Evolutionary conservation across 495 filamentous ascomycete species (phyloP).

Genomic region (Tirmania nivea): DNA sequence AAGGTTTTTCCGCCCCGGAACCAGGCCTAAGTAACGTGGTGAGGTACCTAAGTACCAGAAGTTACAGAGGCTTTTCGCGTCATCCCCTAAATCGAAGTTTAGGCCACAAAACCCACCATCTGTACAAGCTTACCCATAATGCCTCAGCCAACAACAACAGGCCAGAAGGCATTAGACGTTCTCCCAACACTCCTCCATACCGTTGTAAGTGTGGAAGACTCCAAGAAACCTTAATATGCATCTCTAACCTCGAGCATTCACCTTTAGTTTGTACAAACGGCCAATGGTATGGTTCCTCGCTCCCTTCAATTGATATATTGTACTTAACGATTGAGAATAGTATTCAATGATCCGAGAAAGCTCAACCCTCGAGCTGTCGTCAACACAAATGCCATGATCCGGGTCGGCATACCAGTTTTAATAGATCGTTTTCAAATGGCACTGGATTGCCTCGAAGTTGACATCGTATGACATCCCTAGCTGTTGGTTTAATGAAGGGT

Average conservation of each 20-base stretch:
- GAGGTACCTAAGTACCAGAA: no score
- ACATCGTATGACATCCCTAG: background rate
- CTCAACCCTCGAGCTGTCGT: background rate
- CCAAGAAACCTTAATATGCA: background rate
- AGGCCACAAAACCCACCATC: no score
- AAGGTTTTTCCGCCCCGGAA: no score
- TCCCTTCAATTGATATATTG: background rate
- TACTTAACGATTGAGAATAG: background rate
- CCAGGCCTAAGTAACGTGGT: no score
- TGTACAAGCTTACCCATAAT: no score
- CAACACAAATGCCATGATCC: background rate
- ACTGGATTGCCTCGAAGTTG: background rate
- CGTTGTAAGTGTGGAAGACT: background rate
- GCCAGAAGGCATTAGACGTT: background rate
- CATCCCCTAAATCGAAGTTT: no score
- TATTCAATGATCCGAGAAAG: background rate
- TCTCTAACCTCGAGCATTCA: background rate
- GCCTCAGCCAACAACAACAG: no score
- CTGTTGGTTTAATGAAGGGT: background rate
- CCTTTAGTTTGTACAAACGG: background rate
- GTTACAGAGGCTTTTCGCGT: no score
- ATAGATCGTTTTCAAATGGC: background rate
- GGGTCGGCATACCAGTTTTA: background rate
- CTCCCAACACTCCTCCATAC: background rate
- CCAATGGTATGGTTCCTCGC: background rate